Base-by-base conservation (phyloP, 495 filamentous ascomycete genomes). In the Coniosporium apollinis region DNA sequence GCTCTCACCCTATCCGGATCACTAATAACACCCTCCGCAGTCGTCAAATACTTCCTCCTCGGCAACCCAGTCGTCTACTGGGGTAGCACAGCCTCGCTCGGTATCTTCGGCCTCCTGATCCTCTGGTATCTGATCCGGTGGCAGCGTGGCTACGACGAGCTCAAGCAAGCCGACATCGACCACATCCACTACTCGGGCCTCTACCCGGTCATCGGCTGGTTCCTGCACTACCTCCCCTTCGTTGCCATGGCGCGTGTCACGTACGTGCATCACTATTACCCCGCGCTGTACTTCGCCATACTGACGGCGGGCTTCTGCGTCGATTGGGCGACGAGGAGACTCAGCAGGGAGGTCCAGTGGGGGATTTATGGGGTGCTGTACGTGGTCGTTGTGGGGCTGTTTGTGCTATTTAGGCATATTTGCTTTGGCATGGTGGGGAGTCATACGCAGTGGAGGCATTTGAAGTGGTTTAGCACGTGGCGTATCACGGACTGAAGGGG, bases 181-280 rank as follows among this genome's bases (percentile, higher is more conserved):
- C 79, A 87, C 32, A 86, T 96, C 47, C 87, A 94, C 58, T 94
- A 94, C 54, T 67, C 83, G 16, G 89, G 85, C 19, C 29, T 96
- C 26, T 97, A 97, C 55, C 87, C 87, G 4, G 66, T 85, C 34
- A 65, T 92, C 40, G 89, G 89, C 32, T 97, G 89, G 89, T 72
- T 94, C 54, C 66, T 96, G 36, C 89, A 97, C 59, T 97, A 94
- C 49, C 55, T 94, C 30, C 89, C 89, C 15, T 97, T 97, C 59
- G 70, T 94, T 47, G 72, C 84, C 50, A 97, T 97, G 89, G 91
- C 82, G 9, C 79, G 89, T 61, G 89, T 97, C 36, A 97, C 89
- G 18, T 97, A 97, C 55, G 89, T 97, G 30, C 89, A 97, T 56
- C 89, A 97, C 59, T 97, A 97, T 60, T 97, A 96, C 57, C 89